Evolutionary conservation across 73 alveolate genomes (phyloP).

Genomic region (Paramecium pentaurelia): DNA sequence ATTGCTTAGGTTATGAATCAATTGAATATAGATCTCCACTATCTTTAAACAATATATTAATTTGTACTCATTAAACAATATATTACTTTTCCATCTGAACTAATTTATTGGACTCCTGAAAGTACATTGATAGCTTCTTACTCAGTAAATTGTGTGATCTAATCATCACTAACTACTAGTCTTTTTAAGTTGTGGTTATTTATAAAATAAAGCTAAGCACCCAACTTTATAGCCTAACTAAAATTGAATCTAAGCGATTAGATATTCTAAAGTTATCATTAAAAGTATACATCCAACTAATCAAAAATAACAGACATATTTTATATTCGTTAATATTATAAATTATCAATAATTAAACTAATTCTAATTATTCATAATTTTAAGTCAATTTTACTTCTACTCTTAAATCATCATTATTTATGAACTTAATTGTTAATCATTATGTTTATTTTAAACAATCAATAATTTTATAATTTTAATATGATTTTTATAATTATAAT

Average conservation of each 20-base stretch:
- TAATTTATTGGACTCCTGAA: neutral
- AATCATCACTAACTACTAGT: neutral
- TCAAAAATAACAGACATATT: conserved; percentile 28
- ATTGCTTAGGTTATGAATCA: neutral
- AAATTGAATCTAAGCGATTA: neutral
- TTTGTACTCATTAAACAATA: neutral
- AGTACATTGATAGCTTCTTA: neutral
- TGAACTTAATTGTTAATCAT: too few species aligned
- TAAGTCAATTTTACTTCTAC: neutral
- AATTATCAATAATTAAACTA: neutral
- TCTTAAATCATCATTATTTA: too few species aligned
- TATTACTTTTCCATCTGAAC: neutral
- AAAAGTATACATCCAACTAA: neutral
- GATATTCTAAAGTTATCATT: neutral
- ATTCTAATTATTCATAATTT: neutral
- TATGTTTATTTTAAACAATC: too few species aligned
- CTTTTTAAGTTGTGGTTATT: neutral
- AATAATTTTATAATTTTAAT: too few species aligned
- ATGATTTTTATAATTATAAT: too few species aligned
- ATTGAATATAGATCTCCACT: neutral
- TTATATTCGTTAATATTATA: neutral
- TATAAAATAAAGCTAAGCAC: neutral
- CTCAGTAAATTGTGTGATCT: neutral
- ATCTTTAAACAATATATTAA: neutral
- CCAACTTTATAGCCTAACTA: neutral